Evolutionary conservation across 495 filamentous ascomycete species (phyloP), one percentile per base, ranked within the genome.

Genomic region (Baudoinia panamericana): DNA sequence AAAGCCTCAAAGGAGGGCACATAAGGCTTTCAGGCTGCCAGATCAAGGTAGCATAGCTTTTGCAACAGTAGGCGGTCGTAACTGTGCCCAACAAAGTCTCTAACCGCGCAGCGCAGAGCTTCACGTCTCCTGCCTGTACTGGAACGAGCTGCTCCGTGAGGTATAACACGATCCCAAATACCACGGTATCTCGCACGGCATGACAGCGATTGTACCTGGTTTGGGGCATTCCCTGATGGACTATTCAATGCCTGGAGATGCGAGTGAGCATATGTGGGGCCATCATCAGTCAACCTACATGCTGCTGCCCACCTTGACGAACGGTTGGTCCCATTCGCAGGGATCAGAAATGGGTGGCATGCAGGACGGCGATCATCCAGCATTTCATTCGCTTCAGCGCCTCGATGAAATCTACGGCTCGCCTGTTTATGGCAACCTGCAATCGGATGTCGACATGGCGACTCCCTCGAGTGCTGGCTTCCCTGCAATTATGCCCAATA

Each of bases 351-450:
- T 45, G 27, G 41, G 40, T 17, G 46, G 46, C 18, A 45, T 45
- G 46, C 40, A 39, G 23, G 25, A 37, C 6, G 23, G 39, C n/a
- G 46, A 50, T 22, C 32, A 34, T n/a, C n/a, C n/a, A n/a, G n/a
- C n/a, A n/a, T n/a, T n/a, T n/a, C n/a, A n/a, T n/a, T n/a, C n/a
- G n/a, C n/a, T n/a, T n/a, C n/a, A n/a, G n/a, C n/a, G n/a, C n/a
- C n/a, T n/a, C n/a, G n/a, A n/a, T n/a, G n/a, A n/a, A n/a, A n/a
- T n/a, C n/a, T n/a, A n/a, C n/a, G n/a, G n/a, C n/a, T n/a, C n/a
- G n/a, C n/a, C n/a, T n/a, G n/a, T n/a, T n/a, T n/a, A n/a, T n/a
- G n/a, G n/a, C n/a, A n/a, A n/a, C n/a, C n/a, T n/a, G n/a, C n/a
- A n/a, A n/a, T n/a, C n/a, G 10, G 25, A 37, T 23, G 30, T 28